Evolutionary conservation across 2,329 filamentous ascomycete genomes (phyloP).

Genomic region (Davidsoniella eucalypti): DNA sequence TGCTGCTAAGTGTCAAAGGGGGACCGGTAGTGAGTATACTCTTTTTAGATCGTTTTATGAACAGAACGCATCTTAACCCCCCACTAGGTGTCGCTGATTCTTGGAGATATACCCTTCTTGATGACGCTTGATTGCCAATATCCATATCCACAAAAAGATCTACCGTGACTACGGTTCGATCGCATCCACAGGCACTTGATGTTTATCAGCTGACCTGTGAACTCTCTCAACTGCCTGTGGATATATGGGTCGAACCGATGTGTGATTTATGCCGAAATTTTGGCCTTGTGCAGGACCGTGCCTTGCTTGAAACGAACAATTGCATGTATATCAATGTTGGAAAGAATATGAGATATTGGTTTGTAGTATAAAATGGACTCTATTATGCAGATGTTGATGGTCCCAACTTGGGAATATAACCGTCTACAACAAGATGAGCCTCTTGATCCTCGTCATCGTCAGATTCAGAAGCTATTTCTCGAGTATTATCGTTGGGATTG

Average conservation of each 20-base stretch:
- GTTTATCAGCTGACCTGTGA: neutral
- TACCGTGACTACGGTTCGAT: neutral
- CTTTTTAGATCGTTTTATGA: constrained; percentile 36
- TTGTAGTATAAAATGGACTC: neutral
- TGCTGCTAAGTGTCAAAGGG: constrained; percentile 38
- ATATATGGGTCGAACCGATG: no score
- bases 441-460: constrained; percentile 5
- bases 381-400: neutral
- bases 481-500: constrained; percentile 13
- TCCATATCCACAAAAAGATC: constrained; percentile 6
- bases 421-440: constrained; percentile 10
- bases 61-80: constrained; percentile 40
- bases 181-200: neutral
- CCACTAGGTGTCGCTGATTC: constrained; percentile 85
- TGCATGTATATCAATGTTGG: no score
- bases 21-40: constrained; percentile 35
- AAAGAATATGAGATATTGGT: no score
- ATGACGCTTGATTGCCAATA: constrained; percentile 90
- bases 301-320: no score
- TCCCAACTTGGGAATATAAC: constrained; percentile 9
- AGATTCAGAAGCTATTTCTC: neutral
- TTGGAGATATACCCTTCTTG: constrained; percentile 33
- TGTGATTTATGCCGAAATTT: no score
- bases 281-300: neutral
- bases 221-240: neutral